Base-by-base conservation (phyloP, 23 red algal species). In the Chondrus crispus region DNA sequence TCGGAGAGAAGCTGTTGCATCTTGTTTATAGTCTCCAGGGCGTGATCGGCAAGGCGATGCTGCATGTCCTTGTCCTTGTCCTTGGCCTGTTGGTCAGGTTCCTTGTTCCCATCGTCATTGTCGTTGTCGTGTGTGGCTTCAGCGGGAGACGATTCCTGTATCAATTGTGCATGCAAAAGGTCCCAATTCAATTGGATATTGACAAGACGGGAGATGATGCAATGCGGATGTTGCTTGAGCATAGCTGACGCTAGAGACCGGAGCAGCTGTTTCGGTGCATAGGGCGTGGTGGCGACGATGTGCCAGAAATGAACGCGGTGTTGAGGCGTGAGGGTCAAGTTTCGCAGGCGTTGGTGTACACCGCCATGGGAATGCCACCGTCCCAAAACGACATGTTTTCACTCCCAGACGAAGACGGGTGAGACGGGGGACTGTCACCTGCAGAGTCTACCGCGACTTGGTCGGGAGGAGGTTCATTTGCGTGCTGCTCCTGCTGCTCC, bases 331-430 rank as follows among this genome's bases (percentile, higher is more conserved):
- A 82, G 42, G 32, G 41, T 60, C 18, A 84, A 33, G n/a, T 60
- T 35, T 92, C 38, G 28, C 37, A 82, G 11, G 89, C 89, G 60
- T 53, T 60, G 50, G 63, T 55, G 54, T 83, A 92, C 11, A 92
- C 77, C 14, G 74, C 26, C 20, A 92, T 68, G 12, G 89, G 89
- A 10, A 92, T 77, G 43, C 89, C 89, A 58, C 89, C 89, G 1
- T 84, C 49, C 89, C 89, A 92, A 74, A 92, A 92, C 32, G 87
- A 62, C 19, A 81, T 24, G 12, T 41, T 69, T 2, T 48, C 43
- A 3, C 7, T 60, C 10, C 29, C 16, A 2, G 19, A n/a, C n/a
- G n/a, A n/a, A n/a, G n/a, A n/a, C n/a, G n/a, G n/a, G n/a, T n/a
- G n/a, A n/a, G n/a, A 32, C 9, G 60, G 18, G 18, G 18, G 26